Evolutionary conservation across 768 basidiomycete genomes (phyloP), one percentile per base, ranked within the genome.

Genomic region (Suillus placidus): DNA sequence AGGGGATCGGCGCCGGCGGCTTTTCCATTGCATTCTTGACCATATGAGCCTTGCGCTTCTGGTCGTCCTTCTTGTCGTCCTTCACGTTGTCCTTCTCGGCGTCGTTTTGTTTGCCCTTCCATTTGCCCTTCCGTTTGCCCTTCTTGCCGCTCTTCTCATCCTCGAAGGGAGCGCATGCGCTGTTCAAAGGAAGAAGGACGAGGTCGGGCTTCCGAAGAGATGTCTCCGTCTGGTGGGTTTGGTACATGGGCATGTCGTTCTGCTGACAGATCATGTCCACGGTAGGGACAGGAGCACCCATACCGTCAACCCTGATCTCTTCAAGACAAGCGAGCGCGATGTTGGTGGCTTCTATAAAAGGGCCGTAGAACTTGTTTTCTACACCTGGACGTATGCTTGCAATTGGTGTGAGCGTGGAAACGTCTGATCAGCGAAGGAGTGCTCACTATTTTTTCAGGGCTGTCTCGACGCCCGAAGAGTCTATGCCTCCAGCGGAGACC

Each of bases 131-230:
- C 26, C n/a, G n/a, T n/a, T 26, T 26, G 2, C 26, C 26, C 26
- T 26, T 26, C 57, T 18, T 26, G 32, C 6, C 5, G 3, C n/a
- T 20, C 35, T 35, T 35, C 35, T 35, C 35, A 37, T 8, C 6
- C 43, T 37, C 14, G n/a, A 40, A 60, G 37, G 37, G 10, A 9
- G 38, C 38, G 58, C 8, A 30, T 37, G 37, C 23, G 58, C 30
- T 35, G 10, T 13, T 16, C 32, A 34, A 42, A 38, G 35, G 51
- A 23, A 64, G n/a, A 26, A 64, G 16, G 9, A 57, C 63, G 5
- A 64, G 2, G 16, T 64, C 54, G 34, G 63, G 51, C 34, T 56
- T 64, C 23, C 63, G 63, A 6, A 6, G 26, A 2, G 63, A 57
- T 35, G 9, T 30, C 26, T 26, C n/a, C 8, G 30, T 54, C 23